phyloP scores from a whole-genome alignment of 306 rosid species.

The Rosa multiflora region DNA sequence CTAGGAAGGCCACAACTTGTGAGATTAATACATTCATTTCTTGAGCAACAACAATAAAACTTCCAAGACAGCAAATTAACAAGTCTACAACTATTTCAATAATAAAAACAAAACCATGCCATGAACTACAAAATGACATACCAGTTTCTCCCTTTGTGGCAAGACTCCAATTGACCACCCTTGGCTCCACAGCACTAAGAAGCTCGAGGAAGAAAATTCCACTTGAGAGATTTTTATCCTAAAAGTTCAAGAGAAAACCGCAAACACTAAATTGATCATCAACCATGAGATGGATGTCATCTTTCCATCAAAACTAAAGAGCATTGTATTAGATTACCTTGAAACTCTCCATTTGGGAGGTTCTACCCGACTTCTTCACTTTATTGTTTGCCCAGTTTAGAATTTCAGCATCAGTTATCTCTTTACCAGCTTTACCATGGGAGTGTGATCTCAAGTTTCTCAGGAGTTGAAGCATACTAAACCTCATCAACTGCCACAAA shows the following conservation, averaged over 20 bases:
- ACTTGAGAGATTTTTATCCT: constrained; percentile 88
- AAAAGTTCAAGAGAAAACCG: constrained; percentile 20
- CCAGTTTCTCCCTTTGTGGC: constrained; percentile 97
- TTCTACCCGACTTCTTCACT: constrained; percentile 79
- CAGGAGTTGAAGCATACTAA: constrained; percentile 90
- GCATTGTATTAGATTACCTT: constrained; percentile 54
- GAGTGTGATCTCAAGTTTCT: constrained; percentile 92
- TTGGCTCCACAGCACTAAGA: constrained; percentile 90
- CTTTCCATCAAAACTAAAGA: not conserved
- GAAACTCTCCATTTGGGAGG: constrained; percentile 87
- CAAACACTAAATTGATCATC: constrained; percentile 1
- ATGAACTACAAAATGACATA: constrained; percentile 31
- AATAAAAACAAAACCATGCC: not conserved
- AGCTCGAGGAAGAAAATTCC: constrained; percentile 97
- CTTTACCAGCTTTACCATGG: constrained; percentile 75
- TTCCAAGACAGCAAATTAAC: not conserved
- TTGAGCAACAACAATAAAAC: not conserved
- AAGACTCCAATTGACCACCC: constrained; percentile 98
- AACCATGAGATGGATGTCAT: constrained; percentile 3
- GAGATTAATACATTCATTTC: constrained; percentile 10
- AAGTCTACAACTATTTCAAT: not conserved
- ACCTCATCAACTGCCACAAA: constrained; percentile 99
- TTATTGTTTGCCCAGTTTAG: constrained; percentile 89
- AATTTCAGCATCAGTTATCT: constrained; percentile 88
- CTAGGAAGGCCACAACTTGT: constrained; percentile 15